Evolutionary conservation across 164 flowering plant genomes (phyloP).

Genomic region (Cinnamomum micranthum): DNA sequence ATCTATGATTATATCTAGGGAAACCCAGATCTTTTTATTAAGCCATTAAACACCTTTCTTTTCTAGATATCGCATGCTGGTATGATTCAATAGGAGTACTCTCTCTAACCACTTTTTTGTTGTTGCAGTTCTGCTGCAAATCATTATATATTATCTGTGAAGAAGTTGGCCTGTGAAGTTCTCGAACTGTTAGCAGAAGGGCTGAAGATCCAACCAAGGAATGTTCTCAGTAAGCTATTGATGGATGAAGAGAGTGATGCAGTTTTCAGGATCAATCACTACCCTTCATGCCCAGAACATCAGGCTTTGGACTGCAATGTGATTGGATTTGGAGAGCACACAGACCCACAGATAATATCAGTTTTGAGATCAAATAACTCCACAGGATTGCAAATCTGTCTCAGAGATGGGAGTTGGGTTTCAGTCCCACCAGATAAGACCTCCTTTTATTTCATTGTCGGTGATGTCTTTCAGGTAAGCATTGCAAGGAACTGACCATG

Average conservation of each 20-base stretch:
- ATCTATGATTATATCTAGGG: slow-evolving; percentile 1
- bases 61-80: neutral
- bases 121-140: slow-evolving; percentile 37
- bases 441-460: slow-evolving; percentile 82
- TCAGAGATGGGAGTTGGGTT: slow-evolving; percentile 79
- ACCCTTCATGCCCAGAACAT: slow-evolving; percentile 70
- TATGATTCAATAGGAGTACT: neutral
- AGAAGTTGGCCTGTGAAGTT: slow-evolving; percentile 42
- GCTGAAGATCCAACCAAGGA: slow-evolving; percentile 41
- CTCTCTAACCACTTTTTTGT: neutral
- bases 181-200: slow-evolving; percentile 71
- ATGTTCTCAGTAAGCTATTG: slow-evolving; percentile 50
- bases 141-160: slow-evolving; percentile 47
- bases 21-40: neutral
- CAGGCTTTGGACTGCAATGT: slow-evolving; percentile 37
- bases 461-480: slow-evolving; percentile 82
- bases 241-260: slow-evolving; percentile 72
- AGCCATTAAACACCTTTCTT: too few relatives aligned
- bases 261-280: slow-evolving; percentile 75
- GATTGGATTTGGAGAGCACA: slow-evolving; percentile 93
- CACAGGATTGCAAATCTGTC: slow-evolving; percentile 70
- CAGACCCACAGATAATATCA: slow-evolving; percentile 92
- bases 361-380: slow-evolving; percentile 76
- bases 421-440: slow-evolving; percentile 76
- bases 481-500: neutral